Base-by-base conservation (phyloP, 352 stramenopile species). In the Globisporangium solare region DNA sequence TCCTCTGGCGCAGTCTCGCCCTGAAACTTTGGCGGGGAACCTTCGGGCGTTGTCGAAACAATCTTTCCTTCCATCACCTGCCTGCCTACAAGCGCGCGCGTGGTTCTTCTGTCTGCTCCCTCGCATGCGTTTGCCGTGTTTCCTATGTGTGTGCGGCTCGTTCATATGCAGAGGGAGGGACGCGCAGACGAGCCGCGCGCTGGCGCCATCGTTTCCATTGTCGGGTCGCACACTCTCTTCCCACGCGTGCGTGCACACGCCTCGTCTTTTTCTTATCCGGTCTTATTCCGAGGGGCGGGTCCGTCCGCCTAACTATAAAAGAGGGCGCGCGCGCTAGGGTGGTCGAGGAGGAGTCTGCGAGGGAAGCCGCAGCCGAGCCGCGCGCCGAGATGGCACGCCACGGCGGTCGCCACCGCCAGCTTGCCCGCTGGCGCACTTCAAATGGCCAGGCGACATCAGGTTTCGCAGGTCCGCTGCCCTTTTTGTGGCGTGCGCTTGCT, bases 221-320 rank as follows among this genome's bases (percentile, higher is more conserved):
- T 42, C 37, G 37, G 37, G 37, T 42, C 37, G 37, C 37, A 17
- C 37, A 2, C 37, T 12, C 14, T 12, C 14, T 42, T 42, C 37
- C 11, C 14, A 17, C 37, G 37, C 42, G 32, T 17, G 18, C 32
- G 49, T 46, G 49, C 31, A 39, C n/a, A 32, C 7, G 18, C 22
- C 22, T 32, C 18, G 32, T 58, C 41, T 27, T 27, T 32, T 45
- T 51, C 42, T 51, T 41, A 51, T 51, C 39, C 51, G 2, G 40
- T 58, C 52, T 58, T 58, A 51, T 54, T 54, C 49, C 49, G 49
- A 20, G 13, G 49, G 42, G n/a, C n/a, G n/a, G n/a, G n/a, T n/a
- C n/a, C n/a, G n/a, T n/a, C n/a, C n/a, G n/a, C n/a, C n/a, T n/a
- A n/a, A n/a, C n/a, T n/a, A n/a, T n/a, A n/a, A n/a, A n/a, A n/a